These are phyloP conservation scores for Fraxinus excelsior DNA, from an alignment of 257 asterid genomes.

Conservation along the genomic window DNA sequence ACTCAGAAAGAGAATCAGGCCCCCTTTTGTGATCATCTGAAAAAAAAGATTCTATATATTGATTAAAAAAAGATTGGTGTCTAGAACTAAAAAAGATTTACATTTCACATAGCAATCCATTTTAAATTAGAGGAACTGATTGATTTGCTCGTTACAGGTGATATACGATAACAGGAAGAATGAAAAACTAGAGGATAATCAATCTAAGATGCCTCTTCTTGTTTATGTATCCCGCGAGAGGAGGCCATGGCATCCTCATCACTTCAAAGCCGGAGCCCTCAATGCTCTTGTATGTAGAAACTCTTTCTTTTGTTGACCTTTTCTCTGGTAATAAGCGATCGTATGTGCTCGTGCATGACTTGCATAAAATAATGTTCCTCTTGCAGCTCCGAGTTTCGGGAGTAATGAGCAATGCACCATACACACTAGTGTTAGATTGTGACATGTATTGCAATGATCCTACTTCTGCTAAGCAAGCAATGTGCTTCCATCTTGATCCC, in stretches of 20 bases:
- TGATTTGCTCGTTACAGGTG: constrained; percentile 18
- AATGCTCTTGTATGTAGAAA: constrained; percentile 14
- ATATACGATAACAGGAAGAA: constrained; percentile 10
- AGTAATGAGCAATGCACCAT: constrained; percentile 52
- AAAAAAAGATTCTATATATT: not conserved
- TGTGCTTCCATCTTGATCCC: constrained; percentile 52
- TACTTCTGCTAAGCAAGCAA: constrained; percentile 54
- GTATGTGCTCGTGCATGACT: not conserved
- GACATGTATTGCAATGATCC: constrained; percentile 53
- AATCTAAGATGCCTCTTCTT: constrained; percentile 31
- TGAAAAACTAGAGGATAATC: not conserved
- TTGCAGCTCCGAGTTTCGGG: constrained; percentile 51
- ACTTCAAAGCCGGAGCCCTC: constrained; percentile 30
- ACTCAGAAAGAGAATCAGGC: no score
- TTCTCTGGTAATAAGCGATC: not conserved
- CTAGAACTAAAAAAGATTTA: no score
- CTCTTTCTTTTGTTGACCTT: not conserved
- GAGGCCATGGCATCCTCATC: constrained; percentile 19
- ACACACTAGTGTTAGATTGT: constrained; percentile 50
- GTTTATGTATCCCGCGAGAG: constrained; percentile 31
- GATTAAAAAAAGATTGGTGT: no score
- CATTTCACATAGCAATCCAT: no score
- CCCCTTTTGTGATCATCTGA: not conserved
- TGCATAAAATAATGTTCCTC: not conserved
- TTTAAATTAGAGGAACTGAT: not conserved